Conservation (phyloP, 495 filamentous ascomycete genomes). For the Diplogelasinospora grovesii region DNA sequence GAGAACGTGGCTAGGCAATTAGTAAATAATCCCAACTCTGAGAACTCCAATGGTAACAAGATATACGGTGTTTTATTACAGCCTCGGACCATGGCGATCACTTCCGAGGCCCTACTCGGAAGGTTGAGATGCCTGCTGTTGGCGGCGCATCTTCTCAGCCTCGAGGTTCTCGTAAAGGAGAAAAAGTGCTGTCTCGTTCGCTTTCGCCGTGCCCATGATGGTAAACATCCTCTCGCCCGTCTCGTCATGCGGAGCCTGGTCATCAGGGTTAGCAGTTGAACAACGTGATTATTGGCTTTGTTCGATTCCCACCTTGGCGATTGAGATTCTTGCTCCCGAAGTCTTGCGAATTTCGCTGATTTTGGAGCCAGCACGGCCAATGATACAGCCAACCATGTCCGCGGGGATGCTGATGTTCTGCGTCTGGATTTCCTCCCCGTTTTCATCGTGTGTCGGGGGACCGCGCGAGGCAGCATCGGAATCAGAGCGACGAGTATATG, state of each 20-base stretch:
- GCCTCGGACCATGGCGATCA: conserved; percentile 12
- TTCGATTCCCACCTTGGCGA: conserved; percentile 63
- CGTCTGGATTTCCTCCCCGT: conserved; percentile 95
- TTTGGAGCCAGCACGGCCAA: conserved; percentile 87
- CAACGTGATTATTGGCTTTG: neutral
- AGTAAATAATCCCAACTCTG: conserved; percentile 16
- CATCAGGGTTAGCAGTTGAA: conserved; percentile 1
- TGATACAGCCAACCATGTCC: conserved; percentile 99
- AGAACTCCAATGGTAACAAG: conserved; percentile 13
- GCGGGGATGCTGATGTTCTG: conserved; percentile 99
- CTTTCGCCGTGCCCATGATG: conserved; percentile 85
- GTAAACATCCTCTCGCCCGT: conserved; percentile 99
- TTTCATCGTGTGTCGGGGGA: conserved; percentile 80
- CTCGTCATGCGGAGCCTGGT: conserved; percentile 80
- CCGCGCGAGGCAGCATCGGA: conserved; percentile 67
- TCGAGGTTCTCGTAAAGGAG: conserved; percentile 98
- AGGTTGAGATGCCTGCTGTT: conserved; percentile 49
- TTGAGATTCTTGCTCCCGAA: conserved; percentile 94
- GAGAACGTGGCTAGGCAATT: conserved; percentile 13
- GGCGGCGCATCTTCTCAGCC: conserved; percentile 94
- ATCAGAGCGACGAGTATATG: conserved; percentile 71
- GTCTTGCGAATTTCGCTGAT: conserved; percentile 96
- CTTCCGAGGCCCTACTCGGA: conserved; percentile 56
- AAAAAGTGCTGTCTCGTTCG: conserved; percentile 92
- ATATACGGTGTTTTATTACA: conserved; percentile 27